Conservation (phyloP, 1,139 yeast species). For the Hemisphaericaspora xylanilytica region DNA sequence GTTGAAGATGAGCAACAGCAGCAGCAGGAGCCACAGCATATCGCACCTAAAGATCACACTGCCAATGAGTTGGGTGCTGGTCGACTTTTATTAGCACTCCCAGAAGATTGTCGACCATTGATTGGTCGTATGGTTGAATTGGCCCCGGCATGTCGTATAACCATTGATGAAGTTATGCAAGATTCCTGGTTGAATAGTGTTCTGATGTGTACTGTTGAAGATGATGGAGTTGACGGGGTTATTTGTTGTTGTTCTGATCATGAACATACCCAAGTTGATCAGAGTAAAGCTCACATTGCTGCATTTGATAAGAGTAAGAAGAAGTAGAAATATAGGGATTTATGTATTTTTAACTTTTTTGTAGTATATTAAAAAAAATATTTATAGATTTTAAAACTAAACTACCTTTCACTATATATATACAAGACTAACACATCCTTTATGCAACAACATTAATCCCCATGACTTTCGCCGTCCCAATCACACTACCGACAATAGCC, state of each 20-base stretch:
- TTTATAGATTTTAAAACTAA: too few species aligned
- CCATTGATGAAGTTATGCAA: constrained; percentile 76
- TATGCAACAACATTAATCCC: constrained; percentile 81
- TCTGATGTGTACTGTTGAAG: constrained; percentile 65
- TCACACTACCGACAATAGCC: constrained; percentile 75
- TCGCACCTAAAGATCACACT: constrained; percentile 46
- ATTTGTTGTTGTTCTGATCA: constrained; percentile 55
- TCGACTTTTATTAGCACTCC: constrained; percentile 64
- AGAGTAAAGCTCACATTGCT: constrained; percentile 93
- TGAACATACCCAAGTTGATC: constrained; percentile 84
- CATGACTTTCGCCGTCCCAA: constrained; percentile 83
- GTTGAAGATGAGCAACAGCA: constrained; percentile 15
- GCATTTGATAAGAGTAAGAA: constrained; percentile 78
- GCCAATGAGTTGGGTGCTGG: constrained; percentile 68
- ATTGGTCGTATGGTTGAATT: constrained; percentile 74
- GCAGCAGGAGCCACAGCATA: not conserved
- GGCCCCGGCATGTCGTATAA: constrained; percentile 85
- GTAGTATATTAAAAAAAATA: too few species aligned
- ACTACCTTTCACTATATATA: constrained; percentile 8
- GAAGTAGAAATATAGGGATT: too few species aligned
- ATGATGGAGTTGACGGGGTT: constrained; percentile 35
- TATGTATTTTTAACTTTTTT: not conserved
- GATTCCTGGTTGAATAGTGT: constrained; percentile 73
- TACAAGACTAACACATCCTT: constrained; percentile 8
- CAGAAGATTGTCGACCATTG: constrained; percentile 63